Evolutionary conservation across 2,329 filamentous ascomycete species (phyloP).

Genomic region (Alternaria ethzedia): DNA sequence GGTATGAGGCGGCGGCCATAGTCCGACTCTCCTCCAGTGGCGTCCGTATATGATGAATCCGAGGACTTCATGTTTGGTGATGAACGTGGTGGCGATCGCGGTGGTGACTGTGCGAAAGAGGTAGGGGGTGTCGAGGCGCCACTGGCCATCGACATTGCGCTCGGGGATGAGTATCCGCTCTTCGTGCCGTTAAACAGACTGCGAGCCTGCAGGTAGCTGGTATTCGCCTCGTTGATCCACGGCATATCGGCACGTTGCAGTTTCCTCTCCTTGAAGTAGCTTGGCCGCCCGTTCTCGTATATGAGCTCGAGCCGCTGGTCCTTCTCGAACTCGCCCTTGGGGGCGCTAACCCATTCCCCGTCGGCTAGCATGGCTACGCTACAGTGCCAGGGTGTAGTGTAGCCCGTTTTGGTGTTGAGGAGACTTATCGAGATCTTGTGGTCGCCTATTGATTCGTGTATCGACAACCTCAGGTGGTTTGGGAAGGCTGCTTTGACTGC

Average conservation of each 20-base stretch:
- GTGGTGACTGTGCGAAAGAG: background rate
- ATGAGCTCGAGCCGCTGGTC: slow-evolving; percentile 23
- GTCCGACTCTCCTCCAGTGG: background rate
- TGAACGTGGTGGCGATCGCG: background rate
- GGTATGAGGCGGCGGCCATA: slow-evolving; percentile 31
- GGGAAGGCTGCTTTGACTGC: slow-evolving; percentile 21
- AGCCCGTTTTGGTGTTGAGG: slow-evolving; percentile 21
- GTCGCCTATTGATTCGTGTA: slow-evolving; percentile 35
- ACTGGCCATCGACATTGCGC: background rate
- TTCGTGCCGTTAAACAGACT: background rate
- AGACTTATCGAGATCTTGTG: slow-evolving; percentile 28
- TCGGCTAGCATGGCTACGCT: slow-evolving; percentile 15
- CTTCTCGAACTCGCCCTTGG: slow-evolving; percentile 11
- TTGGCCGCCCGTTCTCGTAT: slow-evolving; percentile 22
- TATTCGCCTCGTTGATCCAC: slow-evolving; percentile 1
- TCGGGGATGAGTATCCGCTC: slow-evolving; percentile 15
- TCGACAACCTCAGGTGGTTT: slow-evolving; percentile 34
- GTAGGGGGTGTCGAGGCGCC: slow-evolving; percentile 6
- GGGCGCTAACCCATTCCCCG: slow-evolving; percentile 15
- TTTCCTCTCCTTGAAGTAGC: slow-evolving; percentile 26
- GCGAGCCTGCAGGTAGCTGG: slow-evolving; percentile 9
- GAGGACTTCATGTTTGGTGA: background rate
- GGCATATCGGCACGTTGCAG: slow-evolving; percentile 4
- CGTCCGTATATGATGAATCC: background rate
- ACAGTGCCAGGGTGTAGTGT: slow-evolving; percentile 31